Evolutionary conservation across 2,329 filamentous ascomycete species (phyloP), one percentile per base, ranked within the genome.

Genomic region (Thermoascus crustaceus): DNA sequence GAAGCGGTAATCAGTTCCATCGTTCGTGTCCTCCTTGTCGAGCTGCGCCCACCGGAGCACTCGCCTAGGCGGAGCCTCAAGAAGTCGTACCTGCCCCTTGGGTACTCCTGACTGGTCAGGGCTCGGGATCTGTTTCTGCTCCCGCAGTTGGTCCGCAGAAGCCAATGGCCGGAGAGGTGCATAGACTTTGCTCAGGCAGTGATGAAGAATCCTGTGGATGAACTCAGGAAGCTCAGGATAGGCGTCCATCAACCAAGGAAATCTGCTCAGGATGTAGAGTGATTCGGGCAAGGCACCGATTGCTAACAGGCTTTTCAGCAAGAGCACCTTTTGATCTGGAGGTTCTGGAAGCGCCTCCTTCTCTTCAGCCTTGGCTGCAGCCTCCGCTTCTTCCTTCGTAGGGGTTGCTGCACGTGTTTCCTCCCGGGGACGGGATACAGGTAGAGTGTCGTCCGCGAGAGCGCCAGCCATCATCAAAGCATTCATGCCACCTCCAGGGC

Each of bases 261-360:
- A 94, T 35, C 83, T 81, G 21, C 89, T 89, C 5, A 95, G 74
- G 37, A 98, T 85, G 58, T 89, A 96, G 1, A 98, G 70, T 1
- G 91, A 80, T 61, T 98, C 91, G 0, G 91, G 91, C 21, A 98
- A 71, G 18, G 91, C 89, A 25, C 93, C 91, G 39, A 95, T 91
- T 4, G 84, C 84, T 2, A 98, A 73, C 10, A 98, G 71, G 47
- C 87, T 87, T 44, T 82, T 85, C 14, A 98, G 71, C 1, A 98
- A 69, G 29, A 80, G 69, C 0, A 89, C 78, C 61, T 98, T 98
- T 53, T 96, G 89, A 48, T 96, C 89, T 9, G 75, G 70, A 2
- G 85, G 85, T 39, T 88, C 82, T 1, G 82, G 81, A 7, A 74
- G 50, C n/a, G 69, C 56, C 18, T 73, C 67, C 43, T 67, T 68